These are phyloP conservation scores for Rhodocollybia butyracea DNA, from an alignment of 768 basidiomycete genomes.

Conservation along the genomic window DNA sequence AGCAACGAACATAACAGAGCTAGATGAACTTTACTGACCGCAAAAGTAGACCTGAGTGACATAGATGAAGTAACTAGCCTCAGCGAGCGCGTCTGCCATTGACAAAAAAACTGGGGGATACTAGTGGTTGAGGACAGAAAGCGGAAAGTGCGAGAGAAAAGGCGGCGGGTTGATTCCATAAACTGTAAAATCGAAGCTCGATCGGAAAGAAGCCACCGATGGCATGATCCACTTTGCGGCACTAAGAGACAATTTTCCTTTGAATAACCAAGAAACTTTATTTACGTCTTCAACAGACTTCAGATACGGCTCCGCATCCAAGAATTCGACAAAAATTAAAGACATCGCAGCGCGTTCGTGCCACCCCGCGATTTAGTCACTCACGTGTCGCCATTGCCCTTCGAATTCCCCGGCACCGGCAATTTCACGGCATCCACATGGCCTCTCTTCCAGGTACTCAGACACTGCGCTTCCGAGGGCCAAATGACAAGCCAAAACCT, in stretches of 20 bases:
- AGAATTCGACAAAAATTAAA: too few species aligned
- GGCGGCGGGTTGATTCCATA: too few species aligned
- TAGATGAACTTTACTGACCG: constrained; percentile 48
- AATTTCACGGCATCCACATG: neutral
- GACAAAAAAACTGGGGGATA: constrained; percentile 13
- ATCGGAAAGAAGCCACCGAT: neutral
- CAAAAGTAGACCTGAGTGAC: constrained; percentile 83
- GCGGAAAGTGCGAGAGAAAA: neutral
- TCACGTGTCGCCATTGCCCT: neutral
- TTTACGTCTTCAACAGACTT: too few species aligned
- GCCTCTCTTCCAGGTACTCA: constrained; percentile 22
- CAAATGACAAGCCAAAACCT: constrained; percentile 30
- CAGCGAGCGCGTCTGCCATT: constrained; percentile 44
- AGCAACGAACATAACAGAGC: constrained; percentile 22
- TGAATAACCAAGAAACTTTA: too few species aligned
- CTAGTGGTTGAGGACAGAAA: constrained; percentile 19
- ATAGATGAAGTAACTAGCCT: constrained; percentile 75
- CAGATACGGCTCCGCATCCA: too few species aligned
- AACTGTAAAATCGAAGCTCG: too few species aligned
- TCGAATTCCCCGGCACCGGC: neutral
- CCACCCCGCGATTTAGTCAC: neutral
- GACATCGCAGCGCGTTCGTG: too few species aligned
- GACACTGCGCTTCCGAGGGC: constrained; percentile 48
- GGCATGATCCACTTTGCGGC: too few species aligned
- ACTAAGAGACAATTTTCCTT: too few species aligned